Conservation (phyloP, 129 eudicot genomes). For the Tanacetum coccineum region DNA sequence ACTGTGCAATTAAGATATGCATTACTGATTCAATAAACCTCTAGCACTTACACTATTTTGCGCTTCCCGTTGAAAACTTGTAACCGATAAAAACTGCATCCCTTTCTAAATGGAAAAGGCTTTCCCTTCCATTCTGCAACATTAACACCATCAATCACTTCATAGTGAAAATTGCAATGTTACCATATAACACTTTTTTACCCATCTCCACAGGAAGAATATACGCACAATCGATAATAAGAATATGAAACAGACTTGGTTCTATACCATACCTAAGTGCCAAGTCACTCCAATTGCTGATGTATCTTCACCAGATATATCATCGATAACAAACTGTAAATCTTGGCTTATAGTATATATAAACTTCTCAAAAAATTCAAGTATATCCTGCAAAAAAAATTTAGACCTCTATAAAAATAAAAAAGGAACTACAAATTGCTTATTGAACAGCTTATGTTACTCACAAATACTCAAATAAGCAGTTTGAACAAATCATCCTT, state of each 20-base stretch:
- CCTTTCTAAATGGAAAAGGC: constrained; percentile 95
- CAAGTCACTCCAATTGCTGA: constrained; percentile 90
- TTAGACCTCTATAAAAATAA: too few relatives aligned
- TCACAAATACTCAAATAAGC: too few relatives aligned
- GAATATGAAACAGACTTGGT: background rate
- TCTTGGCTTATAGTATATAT: constrained; percentile 65
- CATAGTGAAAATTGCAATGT: background rate
- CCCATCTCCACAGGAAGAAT: background rate
- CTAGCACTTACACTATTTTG: constrained; percentile 58
- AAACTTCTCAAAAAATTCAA: constrained; percentile 75
- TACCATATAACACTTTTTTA: background rate
- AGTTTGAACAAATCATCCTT: too few relatives aligned
- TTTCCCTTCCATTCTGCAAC: constrained; percentile 84
- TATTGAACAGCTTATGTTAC: too few relatives aligned
- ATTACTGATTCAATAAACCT: too few relatives aligned
- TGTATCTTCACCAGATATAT: constrained; percentile 81
- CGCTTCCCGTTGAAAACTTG: constrained; percentile 57
- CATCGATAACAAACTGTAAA: constrained; percentile 86
- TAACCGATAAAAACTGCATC: constrained; percentile 93
- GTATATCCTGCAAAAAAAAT: constrained; percentile 57
- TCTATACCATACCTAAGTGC: constrained; percentile 65
- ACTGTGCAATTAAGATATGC: too few relatives aligned
- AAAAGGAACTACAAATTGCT: background rate
- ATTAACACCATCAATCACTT: constrained; percentile 13
- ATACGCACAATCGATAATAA: background rate